Evolutionary conservation across 2,329 filamentous ascomycete genomes (phyloP).

Genomic region (Fusarium beomiforme): DNA sequence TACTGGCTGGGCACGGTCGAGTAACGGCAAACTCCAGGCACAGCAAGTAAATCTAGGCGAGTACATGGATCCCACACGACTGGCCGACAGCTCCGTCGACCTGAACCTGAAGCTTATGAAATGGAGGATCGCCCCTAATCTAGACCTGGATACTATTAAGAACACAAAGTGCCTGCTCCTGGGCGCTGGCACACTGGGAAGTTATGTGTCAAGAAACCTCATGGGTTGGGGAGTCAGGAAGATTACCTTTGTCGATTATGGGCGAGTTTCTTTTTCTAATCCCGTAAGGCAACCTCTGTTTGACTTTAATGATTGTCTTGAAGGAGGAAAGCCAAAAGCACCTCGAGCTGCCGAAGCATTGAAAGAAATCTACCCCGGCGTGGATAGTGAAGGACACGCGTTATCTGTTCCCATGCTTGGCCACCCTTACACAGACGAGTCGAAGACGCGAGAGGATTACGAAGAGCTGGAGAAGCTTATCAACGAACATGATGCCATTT

Average conservation of each 20-base stretch:
- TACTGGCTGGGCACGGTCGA: slow-evolving; percentile 93
- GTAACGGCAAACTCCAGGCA: slow-evolving; percentile 78
- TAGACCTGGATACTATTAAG: slow-evolving; percentile 90
- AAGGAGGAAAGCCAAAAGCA: slow-evolving; percentile 87
- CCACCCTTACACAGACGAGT: slow-evolving; percentile 82
- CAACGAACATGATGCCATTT: slow-evolving; percentile 88
- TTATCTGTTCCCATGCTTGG: slow-evolving; percentile 95
- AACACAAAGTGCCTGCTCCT: slow-evolving; percentile 89
- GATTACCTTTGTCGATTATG: slow-evolving; percentile 96
- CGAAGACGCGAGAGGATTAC: slow-evolving; percentile 77
- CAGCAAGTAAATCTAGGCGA: slow-evolving; percentile 85
- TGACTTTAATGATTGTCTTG: slow-evolving; percentile 86
- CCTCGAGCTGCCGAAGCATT: slow-evolving; percentile 81
- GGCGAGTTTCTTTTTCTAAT: slow-evolving; percentile 92
- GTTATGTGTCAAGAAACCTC: slow-evolving; percentile 90
- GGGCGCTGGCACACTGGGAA: slow-evolving; percentile 91
- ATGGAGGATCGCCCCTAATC: slow-evolving; percentile 91
- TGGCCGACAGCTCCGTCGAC: slow-evolving; percentile 95
- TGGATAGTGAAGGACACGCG: slow-evolving; percentile 81
- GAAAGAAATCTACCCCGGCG: slow-evolving; percentile 88
- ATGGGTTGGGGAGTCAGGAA: slow-evolving; percentile 96
- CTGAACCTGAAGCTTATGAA: slow-evolving; percentile 98
- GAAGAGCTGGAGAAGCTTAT: slow-evolving; percentile 79
- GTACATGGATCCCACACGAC: slow-evolving; percentile 88
- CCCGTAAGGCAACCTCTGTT: slow-evolving; percentile 95